Conservation (phyloP, 2,329 filamentous ascomycete species). For the Phaeomoniella chlamydospora region DNA sequence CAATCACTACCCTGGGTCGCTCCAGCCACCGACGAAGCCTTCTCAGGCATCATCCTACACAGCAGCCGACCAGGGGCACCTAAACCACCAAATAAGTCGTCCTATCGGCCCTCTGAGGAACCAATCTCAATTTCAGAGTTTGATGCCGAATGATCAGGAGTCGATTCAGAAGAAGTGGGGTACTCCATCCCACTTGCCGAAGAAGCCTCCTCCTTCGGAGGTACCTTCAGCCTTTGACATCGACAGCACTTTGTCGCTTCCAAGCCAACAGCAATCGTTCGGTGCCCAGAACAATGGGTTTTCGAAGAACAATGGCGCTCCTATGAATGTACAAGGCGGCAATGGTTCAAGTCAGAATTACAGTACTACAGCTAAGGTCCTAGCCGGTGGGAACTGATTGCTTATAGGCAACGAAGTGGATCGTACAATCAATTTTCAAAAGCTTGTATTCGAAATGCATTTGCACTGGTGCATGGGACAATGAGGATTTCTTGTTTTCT, state of each 20-base stretch:
- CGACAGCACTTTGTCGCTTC: conserved; percentile 11
- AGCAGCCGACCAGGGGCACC: too few species aligned
- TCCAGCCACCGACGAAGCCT: conserved; percentile 10
- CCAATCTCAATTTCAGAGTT: too few species aligned
- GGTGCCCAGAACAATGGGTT: neutral
- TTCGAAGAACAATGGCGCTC: neutral
- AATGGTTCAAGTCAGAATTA: neutral
- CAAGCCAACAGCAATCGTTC: neutral
- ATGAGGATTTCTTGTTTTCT: too few species aligned
- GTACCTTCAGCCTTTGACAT: conserved; percentile 25
- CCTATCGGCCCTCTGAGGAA: too few species aligned
- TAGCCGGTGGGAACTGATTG: neutral
- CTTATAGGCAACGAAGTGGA: too few species aligned
- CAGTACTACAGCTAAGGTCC: neutral
- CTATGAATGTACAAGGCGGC: neutral
- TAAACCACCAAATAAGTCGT: too few species aligned
- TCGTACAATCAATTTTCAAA: too few species aligned
- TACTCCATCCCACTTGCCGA: conserved; percentile 33
- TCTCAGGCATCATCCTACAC: too few species aligned
- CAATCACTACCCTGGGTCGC: conserved; percentile 10
- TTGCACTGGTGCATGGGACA: too few species aligned
- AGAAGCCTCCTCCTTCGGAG: conserved; percentile 34
- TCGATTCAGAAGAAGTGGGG: conserved; percentile 27
- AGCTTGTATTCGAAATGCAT: too few species aligned
- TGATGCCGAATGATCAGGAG: conserved; percentile 8